Evolutionary conservation across 2,329 filamentous ascomycete genomes (phyloP).

Genomic region (Byssochlamys sp.): DNA sequence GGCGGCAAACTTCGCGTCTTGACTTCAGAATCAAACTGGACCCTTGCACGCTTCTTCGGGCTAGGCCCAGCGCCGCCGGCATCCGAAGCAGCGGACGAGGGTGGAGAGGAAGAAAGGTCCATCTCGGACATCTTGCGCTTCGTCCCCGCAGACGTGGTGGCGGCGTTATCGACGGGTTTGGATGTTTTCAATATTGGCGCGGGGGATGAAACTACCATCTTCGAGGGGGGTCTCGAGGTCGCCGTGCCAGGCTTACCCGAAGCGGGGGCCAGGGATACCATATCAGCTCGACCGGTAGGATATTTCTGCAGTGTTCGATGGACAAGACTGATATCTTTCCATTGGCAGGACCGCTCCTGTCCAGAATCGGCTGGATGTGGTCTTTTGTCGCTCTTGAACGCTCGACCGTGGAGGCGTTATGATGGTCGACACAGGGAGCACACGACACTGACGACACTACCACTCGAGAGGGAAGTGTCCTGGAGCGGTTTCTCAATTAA

Average conservation of each 20-base stretch:
- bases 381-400: not conserved
- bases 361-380: not conserved
- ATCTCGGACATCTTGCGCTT: constrained; percentile 32
- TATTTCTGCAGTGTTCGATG: not conserved
- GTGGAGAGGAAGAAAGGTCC: constrained; percentile 23
- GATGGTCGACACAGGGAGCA: not conserved
- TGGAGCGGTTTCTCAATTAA: not conserved
- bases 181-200: constrained; percentile 28
- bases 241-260: constrained; percentile 18
- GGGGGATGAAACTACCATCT: constrained; percentile 22
- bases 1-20: constrained; percentile 16
- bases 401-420: not conserved
- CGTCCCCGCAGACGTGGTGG: constrained; percentile 13
- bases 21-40: constrained; percentile 34
- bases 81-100: constrained; percentile 22
- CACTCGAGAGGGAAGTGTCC: not conserved
- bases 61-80: constrained; percentile 16
- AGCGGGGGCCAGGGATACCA: constrained; percentile 25
- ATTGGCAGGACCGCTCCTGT: not conserved
- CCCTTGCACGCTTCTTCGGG: constrained; percentile 33
- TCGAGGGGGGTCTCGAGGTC: constrained; percentile 13
- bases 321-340: not conserved
- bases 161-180: constrained; percentile 16
- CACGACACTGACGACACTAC: not conserved
- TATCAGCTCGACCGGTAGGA: constrained; percentile 11